A percentile compares a stretch with the other conserved stretches of the same genome.
Evolutionary conservation across 305 asterid species (phyloP).

Genomic region (Solanum hybrid): DNA sequence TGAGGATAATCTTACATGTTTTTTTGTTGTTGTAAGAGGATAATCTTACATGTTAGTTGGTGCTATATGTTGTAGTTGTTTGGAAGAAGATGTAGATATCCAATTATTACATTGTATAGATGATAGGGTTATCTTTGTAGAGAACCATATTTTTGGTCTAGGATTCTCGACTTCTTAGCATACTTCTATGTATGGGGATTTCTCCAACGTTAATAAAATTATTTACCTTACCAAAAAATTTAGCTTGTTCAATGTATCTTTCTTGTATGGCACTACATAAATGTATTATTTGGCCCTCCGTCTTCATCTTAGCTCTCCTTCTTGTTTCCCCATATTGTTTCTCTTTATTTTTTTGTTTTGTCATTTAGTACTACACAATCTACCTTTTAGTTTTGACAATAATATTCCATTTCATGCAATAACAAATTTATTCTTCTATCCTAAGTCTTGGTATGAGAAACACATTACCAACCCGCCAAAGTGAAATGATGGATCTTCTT

Average conservation of each 20-base stretch:
- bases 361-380: not conserved
- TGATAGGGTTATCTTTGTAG: not conserved
- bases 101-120: not conserved
- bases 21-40: not conserved
- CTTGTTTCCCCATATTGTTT: not conserved
- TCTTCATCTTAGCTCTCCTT: not conserved
- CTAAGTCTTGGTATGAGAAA: not conserved
- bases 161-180: not conserved
- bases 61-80: not conserved
- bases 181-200: not conserved
- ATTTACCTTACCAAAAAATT: not conserved
- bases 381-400: not conserved
- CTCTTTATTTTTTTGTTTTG: not conserved
- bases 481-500: not conserved
- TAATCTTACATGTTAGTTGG: not conserved
- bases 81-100: not conserved
- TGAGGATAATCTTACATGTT: not conserved
- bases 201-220: not conserved
- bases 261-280: not conserved
- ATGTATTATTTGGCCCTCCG: not conserved
- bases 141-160: not conserved
- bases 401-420: not conserved
- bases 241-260: not conserved
- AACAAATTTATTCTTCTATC: not conserved
- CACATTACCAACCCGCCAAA: not conserved